Conservation (phyloP, 2,329 filamentous ascomycete genomes). For the Xylaria hypoxylon region DNA sequence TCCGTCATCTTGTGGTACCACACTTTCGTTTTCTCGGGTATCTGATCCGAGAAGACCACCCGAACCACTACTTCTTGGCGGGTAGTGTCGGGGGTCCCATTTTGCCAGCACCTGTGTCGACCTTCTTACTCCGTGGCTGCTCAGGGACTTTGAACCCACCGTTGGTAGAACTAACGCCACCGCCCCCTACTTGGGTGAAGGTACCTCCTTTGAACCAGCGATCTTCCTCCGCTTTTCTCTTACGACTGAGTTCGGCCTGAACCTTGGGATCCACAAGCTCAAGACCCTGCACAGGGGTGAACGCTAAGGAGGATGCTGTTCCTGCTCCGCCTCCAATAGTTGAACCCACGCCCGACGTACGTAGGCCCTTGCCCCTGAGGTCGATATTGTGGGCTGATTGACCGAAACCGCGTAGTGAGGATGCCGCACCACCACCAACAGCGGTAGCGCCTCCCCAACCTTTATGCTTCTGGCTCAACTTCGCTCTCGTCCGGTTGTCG, state of each 20-base stretch:
- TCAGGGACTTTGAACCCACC: conserved; percentile 84
- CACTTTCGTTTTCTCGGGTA: conserved; percentile 6
- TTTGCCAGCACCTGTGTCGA: conserved; percentile 72
- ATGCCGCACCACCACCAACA: conserved; percentile 75
- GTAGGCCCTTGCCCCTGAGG: conserved; percentile 81
- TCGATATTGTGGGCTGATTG: conserved; percentile 72
- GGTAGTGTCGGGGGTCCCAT: conserved; percentile 52
- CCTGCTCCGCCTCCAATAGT: conserved; percentile 74
- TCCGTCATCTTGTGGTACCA: conserved; percentile 10
- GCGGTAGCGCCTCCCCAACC: conserved; percentile 86
- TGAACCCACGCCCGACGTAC: conserved; percentile 83
- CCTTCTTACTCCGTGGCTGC: conserved; percentile 71
- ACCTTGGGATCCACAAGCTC: conserved; percentile 96
- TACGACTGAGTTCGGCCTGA: conserved; percentile 86
- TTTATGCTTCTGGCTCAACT: conserved; percentile 93
- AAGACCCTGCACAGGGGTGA: conserved; percentile 93
- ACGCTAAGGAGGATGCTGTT: conserved; percentile 88
- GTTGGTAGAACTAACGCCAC: conserved; percentile 52
- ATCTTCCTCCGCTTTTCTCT: conserved; percentile 94
- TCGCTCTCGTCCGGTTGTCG: conserved; percentile 91
- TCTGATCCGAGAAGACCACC: neutral
- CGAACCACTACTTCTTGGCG: conserved; percentile 43
- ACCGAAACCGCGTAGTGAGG: conserved; percentile 83
- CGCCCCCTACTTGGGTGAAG: conserved; percentile 82
- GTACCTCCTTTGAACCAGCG: conserved; percentile 98